Evolutionary conservation across 2,329 filamentous ascomycete species (phyloP), one percentile per base, ranked within the genome.

Genomic region (Ceratocystis diversiconidia): DNA sequence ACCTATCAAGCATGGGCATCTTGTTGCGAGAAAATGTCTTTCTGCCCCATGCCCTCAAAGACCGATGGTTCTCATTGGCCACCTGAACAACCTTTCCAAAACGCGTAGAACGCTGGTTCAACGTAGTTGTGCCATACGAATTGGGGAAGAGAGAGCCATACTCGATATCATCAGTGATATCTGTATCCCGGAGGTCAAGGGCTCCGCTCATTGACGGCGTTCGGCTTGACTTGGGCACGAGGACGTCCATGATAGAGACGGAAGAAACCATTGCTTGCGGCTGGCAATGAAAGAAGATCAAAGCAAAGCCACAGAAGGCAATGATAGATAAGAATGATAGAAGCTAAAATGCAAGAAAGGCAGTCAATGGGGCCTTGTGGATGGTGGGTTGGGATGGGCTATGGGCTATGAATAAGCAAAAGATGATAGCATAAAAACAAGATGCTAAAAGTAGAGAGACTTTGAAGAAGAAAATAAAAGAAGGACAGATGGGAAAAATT

Each of bases 121-220:
- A 30, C n/a, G 63, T 65, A 1, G 66, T 65, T 4, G 66, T 65
- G 60, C 59, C 66, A 46, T 63, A 67, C 28, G 64, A 65, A 19
- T 62, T 65, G 19, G 66, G 63, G 25, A 67, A 67, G 19, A 67
- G 41, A 22, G 66, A 67, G 55, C 63, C 48, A 36, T 50, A 60
- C 63, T 67, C 66, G 19, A 65, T 67, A 41, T 67, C 63, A 50
- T 67, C 66, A 30, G 63, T 65, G 50, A 67, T 67, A 46, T 67
- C 62, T 12, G 66, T 67, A 30, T 67, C 66, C n/a, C 66, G 59
- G 19, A 67, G 59, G 46, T 67, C 66, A n/a, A 67, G 46, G 48
- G 63, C 63, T 32, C 63, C 60, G 36, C 63, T 65, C 59, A 65
- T 65, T 6, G 66, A 65, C 19, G 66, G 63, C n/a, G 60, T 50